Evolutionary conservation across 1,139 yeast genomes (phyloP).

Genomic region (Suhomyces ambrosiae): DNA sequence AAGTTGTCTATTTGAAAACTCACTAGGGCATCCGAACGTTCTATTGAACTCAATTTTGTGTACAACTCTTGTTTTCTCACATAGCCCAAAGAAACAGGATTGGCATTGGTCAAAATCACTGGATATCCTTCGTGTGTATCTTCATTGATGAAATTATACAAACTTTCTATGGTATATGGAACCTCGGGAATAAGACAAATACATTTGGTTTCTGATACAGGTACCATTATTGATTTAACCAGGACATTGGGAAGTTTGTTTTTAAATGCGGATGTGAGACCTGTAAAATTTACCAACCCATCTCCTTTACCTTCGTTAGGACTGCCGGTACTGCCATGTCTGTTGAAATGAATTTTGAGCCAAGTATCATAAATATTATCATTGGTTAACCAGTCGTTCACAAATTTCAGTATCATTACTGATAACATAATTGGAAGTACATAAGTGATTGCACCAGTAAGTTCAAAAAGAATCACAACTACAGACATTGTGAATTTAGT

Average conservation of each 20-base stretch:
- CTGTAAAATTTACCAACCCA: slow-evolving; percentile 41
- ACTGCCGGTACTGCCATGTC: slow-evolving; percentile 12
- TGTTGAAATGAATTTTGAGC: slow-evolving; percentile 37
- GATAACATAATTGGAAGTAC: slow-evolving; percentile 62
- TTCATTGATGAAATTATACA: slow-evolving; percentile 27
- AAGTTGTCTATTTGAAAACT: slow-evolving; percentile 29
- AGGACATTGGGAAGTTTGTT: slow-evolving; percentile 39
- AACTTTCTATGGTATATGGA: slow-evolving; percentile 25
- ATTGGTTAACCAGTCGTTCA: slow-evolving; percentile 49
- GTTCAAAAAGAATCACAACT: slow-evolving; percentile 58
- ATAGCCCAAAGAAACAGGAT: slow-evolving; percentile 41
- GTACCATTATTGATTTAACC: slow-evolving; percentile 36
- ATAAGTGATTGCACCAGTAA: slow-evolving; percentile 62
- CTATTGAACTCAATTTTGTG: slow-evolving; percentile 18
- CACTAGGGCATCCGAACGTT: slow-evolving; percentile 16
- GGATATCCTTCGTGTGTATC: slow-evolving; percentile 52
- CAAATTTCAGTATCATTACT: slow-evolving; percentile 53
- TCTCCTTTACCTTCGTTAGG: slow-evolving; percentile 43
- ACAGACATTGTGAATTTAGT: slow-evolving; percentile 59
- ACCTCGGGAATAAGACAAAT: slow-evolving; percentile 32
- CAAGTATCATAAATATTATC: slow-evolving; percentile 53
- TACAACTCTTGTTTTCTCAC: slow-evolving; percentile 32
- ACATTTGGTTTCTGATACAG: slow-evolving; percentile 30
- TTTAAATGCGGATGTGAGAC: slow-evolving; percentile 32
- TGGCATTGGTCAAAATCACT: slow-evolving; percentile 27